Base-by-base conservation (phyloP, 805 yeast species). In the Starmerella bombi region DNA sequence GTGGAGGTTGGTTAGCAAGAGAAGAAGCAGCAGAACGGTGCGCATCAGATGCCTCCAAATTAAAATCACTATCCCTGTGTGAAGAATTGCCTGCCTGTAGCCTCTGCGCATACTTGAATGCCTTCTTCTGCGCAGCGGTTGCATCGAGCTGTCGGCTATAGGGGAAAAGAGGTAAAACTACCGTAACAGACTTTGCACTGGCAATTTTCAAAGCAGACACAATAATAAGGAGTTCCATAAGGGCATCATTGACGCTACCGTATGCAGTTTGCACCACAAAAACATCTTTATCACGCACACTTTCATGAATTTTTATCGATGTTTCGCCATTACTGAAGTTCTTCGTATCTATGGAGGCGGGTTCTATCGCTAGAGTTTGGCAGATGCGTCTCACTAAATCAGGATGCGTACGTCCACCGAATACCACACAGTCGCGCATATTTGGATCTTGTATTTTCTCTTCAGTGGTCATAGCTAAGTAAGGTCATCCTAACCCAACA, bases 81-180 rank as follows among this genome's bases (percentile, higher is more conserved):
- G 27, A 23, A 23, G 7, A 7, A 8, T 7, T 15, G 16, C 22
- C 34, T 14, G 34, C 34, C 37, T n/a, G 30, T 7, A 5, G 15
- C 28, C 10, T 5, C 4, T 32, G 12, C n/a, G 31, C 17, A 18
- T 14, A n/a, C 25, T 34, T 34, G 14, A 20, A 7, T 2, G 42
- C 45, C 31, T 38, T 41, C 17, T 20, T 23, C 10, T 25, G 20
- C 2, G 81, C 75, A 55, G 80, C 80, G 25, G 94, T 94, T 28
- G 83, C 75, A 60, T 88, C 97, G 3, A 95, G 93, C 61, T 91
- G 99, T 55, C 99, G 71, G 3, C 94, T 81, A 58, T 91, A 91
- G 21, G 97, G 95, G 61, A 91, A 91, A 45, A 85, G 68, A 3
- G 99, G 98, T 59, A 82, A 66, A 23, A 85, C 94, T 0, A 88